These are phyloP conservation scores for Termitomyces sp. DNA, from an alignment of 768 basidiomycete species.

Conservation along the genomic window DNA sequence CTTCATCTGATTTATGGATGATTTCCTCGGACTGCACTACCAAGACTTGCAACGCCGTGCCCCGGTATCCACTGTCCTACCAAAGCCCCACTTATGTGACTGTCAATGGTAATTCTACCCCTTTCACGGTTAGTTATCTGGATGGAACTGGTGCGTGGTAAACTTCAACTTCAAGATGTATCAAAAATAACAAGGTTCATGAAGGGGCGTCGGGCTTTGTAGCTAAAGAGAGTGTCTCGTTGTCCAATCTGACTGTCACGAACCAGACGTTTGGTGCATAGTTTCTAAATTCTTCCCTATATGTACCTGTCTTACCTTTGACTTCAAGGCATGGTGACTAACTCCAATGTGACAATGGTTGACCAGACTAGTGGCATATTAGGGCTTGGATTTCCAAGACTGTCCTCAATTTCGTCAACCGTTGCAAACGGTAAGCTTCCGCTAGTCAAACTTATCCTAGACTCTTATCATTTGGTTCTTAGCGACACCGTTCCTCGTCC, in stretches of 20 bases:
- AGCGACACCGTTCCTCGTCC: slow-evolving; percentile 71
- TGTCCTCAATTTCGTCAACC: slow-evolving; percentile 53
- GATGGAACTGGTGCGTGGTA: slow-evolving; percentile 60
- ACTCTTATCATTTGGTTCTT: neutral
- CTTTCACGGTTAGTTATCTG: slow-evolving; percentile 58
- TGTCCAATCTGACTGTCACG: slow-evolving; percentile 57
- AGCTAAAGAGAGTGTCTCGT: slow-evolving; percentile 56
- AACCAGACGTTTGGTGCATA: slow-evolving; percentile 67
- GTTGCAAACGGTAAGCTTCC: slow-evolving; percentile 41
- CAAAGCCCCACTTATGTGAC: slow-evolving; percentile 60
- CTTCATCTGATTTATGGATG: slow-evolving; percentile 71
- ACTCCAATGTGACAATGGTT: slow-evolving; percentile 58
- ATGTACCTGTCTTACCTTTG: neutral
- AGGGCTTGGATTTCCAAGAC: slow-evolving; percentile 72
- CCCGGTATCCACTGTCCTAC: slow-evolving; percentile 70
- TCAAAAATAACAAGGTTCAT: neutral
- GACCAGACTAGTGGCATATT: slow-evolving; percentile 70
- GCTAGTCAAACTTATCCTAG: no score
- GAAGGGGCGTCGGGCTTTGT: slow-evolving; percentile 69
- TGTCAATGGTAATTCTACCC: slow-evolving; percentile 58
- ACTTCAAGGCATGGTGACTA: slow-evolving; percentile 51
- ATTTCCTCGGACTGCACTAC: slow-evolving; percentile 60
- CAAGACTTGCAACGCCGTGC: slow-evolving; percentile 50
- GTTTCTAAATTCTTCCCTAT: neutral
- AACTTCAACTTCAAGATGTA: neutral